phyloP scores from a whole-genome alignment of 1,139 yeast species.

The Kodamaea sp. region DNA sequence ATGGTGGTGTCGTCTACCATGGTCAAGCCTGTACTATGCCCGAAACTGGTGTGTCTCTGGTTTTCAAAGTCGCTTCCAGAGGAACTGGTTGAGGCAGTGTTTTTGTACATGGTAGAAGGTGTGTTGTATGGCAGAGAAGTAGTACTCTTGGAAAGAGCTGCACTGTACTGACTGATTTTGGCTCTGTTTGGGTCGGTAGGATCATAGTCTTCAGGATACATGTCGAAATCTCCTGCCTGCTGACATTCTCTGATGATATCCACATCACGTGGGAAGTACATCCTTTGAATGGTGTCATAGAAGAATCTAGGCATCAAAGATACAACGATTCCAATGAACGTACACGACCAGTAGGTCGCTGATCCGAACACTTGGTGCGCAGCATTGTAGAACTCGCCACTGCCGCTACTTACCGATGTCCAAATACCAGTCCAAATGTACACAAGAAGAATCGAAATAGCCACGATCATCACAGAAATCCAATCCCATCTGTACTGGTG shows the following conservation, averaged over 20 bases:
- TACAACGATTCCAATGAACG: conserved; percentile 66
- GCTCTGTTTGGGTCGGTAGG: conserved; percentile 59
- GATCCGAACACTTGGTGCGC: conserved; percentile 75
- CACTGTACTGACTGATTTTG: conserved; percentile 34
- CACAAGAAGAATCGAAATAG: conserved; percentile 64
- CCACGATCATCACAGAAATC: conserved; percentile 65
- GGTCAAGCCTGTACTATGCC: conserved; percentile 7
- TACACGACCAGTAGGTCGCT: conserved; percentile 78
- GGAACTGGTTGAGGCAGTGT: conserved; percentile 9
- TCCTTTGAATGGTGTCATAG: conserved; percentile 60
- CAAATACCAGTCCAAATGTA: conserved; percentile 92
- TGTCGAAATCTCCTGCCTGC: conserved; percentile 57
- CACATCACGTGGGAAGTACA: conserved; percentile 72
- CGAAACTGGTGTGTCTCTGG: conserved; percentile 8
- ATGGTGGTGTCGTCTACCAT: conserved; percentile 1
- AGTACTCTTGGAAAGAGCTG: conserved; percentile 5
- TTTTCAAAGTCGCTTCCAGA: conserved; percentile 19
- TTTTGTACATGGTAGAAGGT: conserved; percentile 4
- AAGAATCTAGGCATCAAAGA: conserved; percentile 80
- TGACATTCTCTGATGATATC: conserved; percentile 85
- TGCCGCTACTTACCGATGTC: conserved; percentile 56
- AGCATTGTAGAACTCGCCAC: conserved; percentile 75
- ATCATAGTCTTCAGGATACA: conserved; percentile 59
- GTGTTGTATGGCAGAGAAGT: conserved; percentile 6
- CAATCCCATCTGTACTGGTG: conserved; percentile 97